A percentile compares a stretch with the other conserved stretches of the same genome.
These are phyloP conservation scores for Chaetomium tenue DNA, from an alignment of 495 filamentous ascomycete genomes.

Conservation along the genomic window DNA sequence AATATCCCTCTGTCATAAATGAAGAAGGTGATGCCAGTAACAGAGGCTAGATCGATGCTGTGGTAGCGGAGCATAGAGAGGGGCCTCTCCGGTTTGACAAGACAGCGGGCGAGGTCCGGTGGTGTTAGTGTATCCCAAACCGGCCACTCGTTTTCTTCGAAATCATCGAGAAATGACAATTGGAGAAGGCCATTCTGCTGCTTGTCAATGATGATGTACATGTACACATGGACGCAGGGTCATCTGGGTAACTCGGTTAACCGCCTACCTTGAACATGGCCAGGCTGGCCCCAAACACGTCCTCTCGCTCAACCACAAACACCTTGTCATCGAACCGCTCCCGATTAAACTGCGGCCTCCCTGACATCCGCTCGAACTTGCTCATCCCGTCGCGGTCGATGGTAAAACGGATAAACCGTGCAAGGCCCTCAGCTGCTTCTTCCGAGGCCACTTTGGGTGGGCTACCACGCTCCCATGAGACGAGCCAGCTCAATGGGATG, in stretches of 20 bases:
- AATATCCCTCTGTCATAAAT: background rate
- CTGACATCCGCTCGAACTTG: conserved; percentile 1
- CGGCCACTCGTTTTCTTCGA: background rate
- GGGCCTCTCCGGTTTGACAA: background rate
- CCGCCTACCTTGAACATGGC: conserved; percentile 4
- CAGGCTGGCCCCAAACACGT: background rate
- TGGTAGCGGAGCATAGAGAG: background rate
- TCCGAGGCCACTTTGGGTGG: background rate
- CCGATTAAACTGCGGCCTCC: background rate
- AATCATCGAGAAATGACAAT: background rate
- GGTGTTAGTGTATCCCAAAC: conserved; percentile 14
- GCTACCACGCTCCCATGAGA: conserved; percentile 5
- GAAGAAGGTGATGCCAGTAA: conserved; percentile 9
- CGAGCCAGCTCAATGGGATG: background rate
- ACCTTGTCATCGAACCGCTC: background rate
- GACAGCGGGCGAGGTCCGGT: background rate
- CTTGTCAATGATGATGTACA: background rate
- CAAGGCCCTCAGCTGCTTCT: background rate
- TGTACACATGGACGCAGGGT: too few species aligned
- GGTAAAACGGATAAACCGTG: background rate
- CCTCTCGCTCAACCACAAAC: background rate
- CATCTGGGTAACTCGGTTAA: too few species aligned
- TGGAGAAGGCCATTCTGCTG: conserved; percentile 1
- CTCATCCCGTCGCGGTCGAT: background rate
- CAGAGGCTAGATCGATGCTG: background rate